Base-by-base conservation (phyloP, 1,139 yeast species). In the Scheffersomyces titani region DNA sequence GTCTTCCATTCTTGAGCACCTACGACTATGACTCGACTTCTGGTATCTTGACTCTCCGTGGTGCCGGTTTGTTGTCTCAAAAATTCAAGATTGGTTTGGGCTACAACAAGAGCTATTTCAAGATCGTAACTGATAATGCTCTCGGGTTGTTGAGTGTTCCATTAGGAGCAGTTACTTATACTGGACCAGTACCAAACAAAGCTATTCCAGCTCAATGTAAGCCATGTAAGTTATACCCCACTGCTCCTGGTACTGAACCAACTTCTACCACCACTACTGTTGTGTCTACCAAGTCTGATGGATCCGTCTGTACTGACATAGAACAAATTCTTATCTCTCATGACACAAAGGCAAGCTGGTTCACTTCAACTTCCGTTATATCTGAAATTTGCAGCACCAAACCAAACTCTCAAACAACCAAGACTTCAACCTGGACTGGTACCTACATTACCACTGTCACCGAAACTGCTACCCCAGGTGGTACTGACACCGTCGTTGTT, bases 11-110 rank as follows among this genome's bases (percentile, higher is more conserved):
- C 51, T 59, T 57, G 24, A 51, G 49, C 3, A 51, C 58, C 11
- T 60, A 36, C 54, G 18, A 19, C 19, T 67, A 65, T 51, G 52
- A 59, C 44, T 40, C 60, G 1, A 40, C 51, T 3, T 56, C 61
- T 7, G 73, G 71, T 55, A 58, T 63, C 20, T 64, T 65, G 58
- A 59, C 60, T 13, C 54, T 65, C 36, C 48, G 48, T 46, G 51
- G 46, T 44, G 48, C 48, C 6, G 53, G 55, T 44, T n/a, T 55
- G n/a, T 44, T 52, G 7, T 19, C 49, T 5, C 60, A 59, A n/a
- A 46, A 56, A 2, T 68, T 64, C 56, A 58, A 57, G 7, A 69
- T 69, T 54, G 73, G 73, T 54, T 22, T 58, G 3, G 72, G 71
- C 11, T 69, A 69, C 55, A 59, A 61, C 47, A 49, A 60, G 3